Evolutionary conservation across 2,329 filamentous ascomycete species (phyloP).

Genomic region (Bisporella sp.): DNA sequence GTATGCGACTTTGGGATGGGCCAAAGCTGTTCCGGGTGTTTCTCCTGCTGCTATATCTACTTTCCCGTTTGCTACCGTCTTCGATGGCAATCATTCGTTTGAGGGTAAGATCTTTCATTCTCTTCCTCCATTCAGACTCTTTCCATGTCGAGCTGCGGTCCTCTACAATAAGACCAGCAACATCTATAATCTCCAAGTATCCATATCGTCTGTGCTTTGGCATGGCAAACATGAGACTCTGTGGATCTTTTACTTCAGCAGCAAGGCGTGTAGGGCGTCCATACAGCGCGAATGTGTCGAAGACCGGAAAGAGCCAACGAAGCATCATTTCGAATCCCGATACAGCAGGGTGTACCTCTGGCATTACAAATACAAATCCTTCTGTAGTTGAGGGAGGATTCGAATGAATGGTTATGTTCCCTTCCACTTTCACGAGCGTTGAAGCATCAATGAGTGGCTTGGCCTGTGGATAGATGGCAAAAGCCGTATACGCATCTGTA

Average conservation of each 20-base stretch:
- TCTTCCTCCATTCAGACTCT: conserved; percentile 83
- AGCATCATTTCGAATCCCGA: conserved; percentile 94
- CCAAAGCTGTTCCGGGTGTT: conserved; percentile 50
- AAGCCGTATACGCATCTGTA: conserved; percentile 83
- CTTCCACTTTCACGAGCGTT: conserved; percentile 89
- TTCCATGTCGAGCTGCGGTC: conserved; percentile 71
- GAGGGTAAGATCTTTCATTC: conserved; percentile 81
- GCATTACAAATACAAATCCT: conserved; percentile 97
- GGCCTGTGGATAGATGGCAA: conserved; percentile 91
- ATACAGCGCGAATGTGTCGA: conserved; percentile 87
- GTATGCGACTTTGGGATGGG: conserved; percentile 42
- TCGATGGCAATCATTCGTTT: conserved; percentile 63
- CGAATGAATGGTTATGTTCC: conserved; percentile 79
- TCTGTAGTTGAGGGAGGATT: conserved; percentile 72
- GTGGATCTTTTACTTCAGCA: conserved; percentile 77
- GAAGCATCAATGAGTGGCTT: conserved; percentile 92
- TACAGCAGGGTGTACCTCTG: conserved; percentile 85
- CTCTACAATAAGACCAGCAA: conserved; percentile 70
- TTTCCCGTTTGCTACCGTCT: conserved; percentile 30
- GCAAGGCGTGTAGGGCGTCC: conserved; percentile 81
- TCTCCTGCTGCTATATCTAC: conserved; percentile 50
- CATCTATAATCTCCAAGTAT: conserved; percentile 84
- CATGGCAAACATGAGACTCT: conserved; percentile 97
- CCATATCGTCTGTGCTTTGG: conserved; percentile 82
- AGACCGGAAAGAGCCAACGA: conserved; percentile 85